Percentiles rank a stretch among this genome's conserved stretches.
Evolutionary conservation across 1,284 basidiomycete genomes (phyloP).

Genomic region (Tilletia walkeri): DNA sequence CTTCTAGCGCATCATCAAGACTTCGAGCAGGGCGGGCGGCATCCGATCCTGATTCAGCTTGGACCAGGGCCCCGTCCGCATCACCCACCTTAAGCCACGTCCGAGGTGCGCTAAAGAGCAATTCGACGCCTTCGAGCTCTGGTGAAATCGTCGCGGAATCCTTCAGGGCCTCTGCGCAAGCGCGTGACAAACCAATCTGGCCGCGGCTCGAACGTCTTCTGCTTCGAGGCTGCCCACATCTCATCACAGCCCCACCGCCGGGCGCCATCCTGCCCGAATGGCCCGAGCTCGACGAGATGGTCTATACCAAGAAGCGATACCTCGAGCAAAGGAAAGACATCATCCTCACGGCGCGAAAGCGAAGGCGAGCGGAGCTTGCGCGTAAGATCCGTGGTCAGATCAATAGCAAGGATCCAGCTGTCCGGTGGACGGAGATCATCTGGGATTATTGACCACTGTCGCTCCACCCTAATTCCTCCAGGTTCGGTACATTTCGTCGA

Average conservation of each 20-base stretch:
- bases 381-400: neutral
- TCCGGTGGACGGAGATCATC: slow-evolving; percentile 12
- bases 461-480: neutral
- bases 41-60: too few relatives aligned
- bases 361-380: neutral
- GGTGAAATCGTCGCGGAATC: too few relatives aligned
- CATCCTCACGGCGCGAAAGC: neutral
- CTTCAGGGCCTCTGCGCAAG: too few relatives aligned
- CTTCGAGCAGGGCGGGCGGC: neutral
- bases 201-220: slow-evolving; percentile 7
- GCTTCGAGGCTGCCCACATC: neutral
- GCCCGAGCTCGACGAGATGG: neutral
- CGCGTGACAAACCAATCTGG: neutral
- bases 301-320: neutral
- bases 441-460: neutral
- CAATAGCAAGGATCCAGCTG: neutral
- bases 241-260: slow-evolving; percentile 1
- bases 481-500: too few relatives aligned
- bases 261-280: slow-evolving; percentile 5
- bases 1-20: too few relatives aligned
- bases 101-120: neutral
- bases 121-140: neutral
- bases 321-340: slow-evolving; percentile 7
- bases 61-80: too few relatives aligned
- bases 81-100: too few relatives aligned